Base-by-base conservation (phyloP, 805 yeast species). In the Kockiozyma suomiensis region DNA sequence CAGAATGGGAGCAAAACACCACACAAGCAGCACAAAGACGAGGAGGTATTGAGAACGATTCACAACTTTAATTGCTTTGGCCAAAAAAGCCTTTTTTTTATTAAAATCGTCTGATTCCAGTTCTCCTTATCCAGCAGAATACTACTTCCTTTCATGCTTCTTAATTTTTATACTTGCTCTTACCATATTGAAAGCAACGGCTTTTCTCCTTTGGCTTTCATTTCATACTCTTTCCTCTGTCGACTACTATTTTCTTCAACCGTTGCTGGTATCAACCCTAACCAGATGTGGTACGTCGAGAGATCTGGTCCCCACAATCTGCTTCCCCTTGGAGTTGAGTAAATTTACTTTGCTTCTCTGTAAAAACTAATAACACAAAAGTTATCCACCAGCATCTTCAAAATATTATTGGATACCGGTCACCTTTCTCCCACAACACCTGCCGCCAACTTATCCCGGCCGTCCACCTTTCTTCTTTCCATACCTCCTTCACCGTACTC, bases 381-480 rank as follows among this genome's bases (percentile, higher is more conserved):
- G n/a, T n/a, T n/a, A n/a, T n/a, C n/a, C n/a, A n/a, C n/a, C n/a
- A n/a, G n/a, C 33, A 6, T 6, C 33, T 30, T 30, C 33, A 30
- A 10, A 30, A 30, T 30, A 30, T 7, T 7, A 30, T 10, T 30
- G 33, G 33, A 30, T 30, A 30, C 10, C 33, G 4, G 23, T 15
- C 37, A 19, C 13, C 46, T 6, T 19, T 6, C 48, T 19, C 50
- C 50, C 58, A 42, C 5, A 43, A 12, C 26, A 58, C 54, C 41
- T 58, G 51, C 45, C 58, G 57, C 54, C 52, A 51, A 15, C 55
- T 45, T 32, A 13, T 17, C n/a, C 62, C 55, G 23, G 21, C 30
- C 2, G 21, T n/a, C 57, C 58, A 58, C 19, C 33, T 35, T 28
- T 41, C 54, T 15, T 17, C 50, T 19, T 19, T 32, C 62, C 62